phyloP scores from a whole-genome alignment of 208 protist species.

The Lotmaria passim region DNA sequence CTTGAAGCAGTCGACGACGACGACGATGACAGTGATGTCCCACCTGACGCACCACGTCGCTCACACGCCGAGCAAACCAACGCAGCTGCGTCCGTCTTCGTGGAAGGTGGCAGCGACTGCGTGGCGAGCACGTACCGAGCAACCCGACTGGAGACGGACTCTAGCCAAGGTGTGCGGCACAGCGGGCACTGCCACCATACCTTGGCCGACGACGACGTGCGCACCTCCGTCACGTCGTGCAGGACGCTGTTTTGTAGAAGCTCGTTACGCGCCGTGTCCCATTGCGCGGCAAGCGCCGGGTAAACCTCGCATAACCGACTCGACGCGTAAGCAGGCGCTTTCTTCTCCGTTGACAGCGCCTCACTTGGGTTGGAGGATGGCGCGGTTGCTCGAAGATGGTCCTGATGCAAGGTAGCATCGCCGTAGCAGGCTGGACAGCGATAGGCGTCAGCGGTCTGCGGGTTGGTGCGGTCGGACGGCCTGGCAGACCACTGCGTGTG shows the following conservation, averaged over 20 bases:
- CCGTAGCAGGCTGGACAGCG: slow-evolving; percentile 52
- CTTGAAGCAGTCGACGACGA: background rate
- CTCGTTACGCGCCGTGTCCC: slow-evolving; percentile 60
- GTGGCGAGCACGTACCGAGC: slow-evolving; percentile 31
- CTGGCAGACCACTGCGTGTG: slow-evolving; percentile 55
- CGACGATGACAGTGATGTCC: background rate
- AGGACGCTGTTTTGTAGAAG: slow-evolving; percentile 52
- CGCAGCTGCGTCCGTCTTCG: background rate
- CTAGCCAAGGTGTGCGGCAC: slow-evolving; percentile 61
- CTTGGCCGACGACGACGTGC: slow-evolving; percentile 35
- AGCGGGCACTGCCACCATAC: slow-evolving; percentile 77
- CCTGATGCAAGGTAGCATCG: background rate
- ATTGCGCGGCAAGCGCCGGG: slow-evolving; percentile 67
- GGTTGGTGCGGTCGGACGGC: slow-evolving; percentile 55
- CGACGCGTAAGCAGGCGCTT: background rate
- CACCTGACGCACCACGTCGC: slow-evolving; percentile 27
- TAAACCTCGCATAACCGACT: slow-evolving; percentile 37
- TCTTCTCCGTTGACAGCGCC: background rate
- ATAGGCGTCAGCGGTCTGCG: slow-evolving; percentile 51
- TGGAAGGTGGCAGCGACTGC: background rate
- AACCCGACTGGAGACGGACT: slow-evolving; percentile 62
- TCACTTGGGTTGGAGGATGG: background rate
- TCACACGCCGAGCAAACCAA: slow-evolving; percentile 74
- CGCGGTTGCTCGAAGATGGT: background rate
- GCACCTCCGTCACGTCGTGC: slow-evolving; percentile 47